Conservation (phyloP, 306 rosid genomes). For the Dalbergia cultrata region DNA sequence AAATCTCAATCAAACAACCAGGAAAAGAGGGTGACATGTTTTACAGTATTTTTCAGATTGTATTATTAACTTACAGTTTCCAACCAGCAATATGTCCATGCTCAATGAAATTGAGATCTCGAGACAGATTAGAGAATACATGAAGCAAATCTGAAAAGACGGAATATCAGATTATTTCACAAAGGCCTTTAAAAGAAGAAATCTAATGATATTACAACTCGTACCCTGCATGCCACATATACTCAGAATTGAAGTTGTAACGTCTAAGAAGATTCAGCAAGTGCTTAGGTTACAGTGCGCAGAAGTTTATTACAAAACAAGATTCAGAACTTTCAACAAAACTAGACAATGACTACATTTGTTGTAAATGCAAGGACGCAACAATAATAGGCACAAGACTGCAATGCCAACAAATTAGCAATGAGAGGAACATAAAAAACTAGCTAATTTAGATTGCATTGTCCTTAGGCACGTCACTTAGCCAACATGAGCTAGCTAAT, state of each 20-base stretch:
- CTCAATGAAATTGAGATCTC: slow-evolving; percentile 91
- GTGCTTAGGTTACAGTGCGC: too few relatives aligned
- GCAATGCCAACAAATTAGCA: neutral
- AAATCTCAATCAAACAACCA: slow-evolving; percentile 27
- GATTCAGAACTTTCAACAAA: neutral
- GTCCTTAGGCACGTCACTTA: neutral
- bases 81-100: slow-evolving; percentile 77
- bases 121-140: slow-evolving; percentile 82
- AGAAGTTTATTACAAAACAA: too few relatives aligned
- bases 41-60: neutral
- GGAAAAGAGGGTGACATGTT: neutral
- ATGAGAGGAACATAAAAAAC: neutral
- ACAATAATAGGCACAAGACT: slow-evolving; percentile 3
- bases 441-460: neutral
- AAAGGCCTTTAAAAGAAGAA: slow-evolving; percentile 15
- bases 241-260: slow-evolving; percentile 20
- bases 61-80: slow-evolving; percentile 81
- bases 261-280: neutral
- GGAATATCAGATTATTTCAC: slow-evolving; percentile 39
- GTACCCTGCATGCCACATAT: neutral
- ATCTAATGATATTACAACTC: neutral
- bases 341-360: neutral
- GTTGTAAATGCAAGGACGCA: slow-evolving; percentile 25
- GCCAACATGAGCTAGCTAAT: neutral
- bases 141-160: slow-evolving; percentile 83